Conservation (phyloP, 106 monocot genomes). For the Acorus gramineus region DNA sequence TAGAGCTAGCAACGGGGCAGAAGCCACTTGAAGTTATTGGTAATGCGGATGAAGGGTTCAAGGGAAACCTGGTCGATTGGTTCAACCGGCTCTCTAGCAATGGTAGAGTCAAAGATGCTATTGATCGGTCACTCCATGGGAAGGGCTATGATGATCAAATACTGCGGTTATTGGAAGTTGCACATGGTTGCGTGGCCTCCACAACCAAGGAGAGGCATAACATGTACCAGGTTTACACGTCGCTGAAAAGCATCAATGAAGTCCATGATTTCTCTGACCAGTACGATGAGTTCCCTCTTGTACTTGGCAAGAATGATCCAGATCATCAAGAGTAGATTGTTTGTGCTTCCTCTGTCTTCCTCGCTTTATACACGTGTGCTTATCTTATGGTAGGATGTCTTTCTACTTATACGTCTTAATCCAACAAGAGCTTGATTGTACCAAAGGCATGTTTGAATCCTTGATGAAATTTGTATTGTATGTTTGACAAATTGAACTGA, state of each 20-base stretch:
- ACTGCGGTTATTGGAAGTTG: slow-evolving; percentile 47
- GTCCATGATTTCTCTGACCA: slow-evolving; percentile 42
- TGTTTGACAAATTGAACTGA: too few relatives aligned
- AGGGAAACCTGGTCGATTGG: slow-evolving; percentile 83
- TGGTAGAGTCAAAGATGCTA: slow-evolving; percentile 31
- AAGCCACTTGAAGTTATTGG: slow-evolving; percentile 32
- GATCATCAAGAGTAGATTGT: slow-evolving; percentile 6
- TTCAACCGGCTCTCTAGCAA: slow-evolving; percentile 30
- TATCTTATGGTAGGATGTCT: too few relatives aligned
- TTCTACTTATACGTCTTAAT: too few relatives aligned
- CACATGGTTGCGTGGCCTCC: slow-evolving; percentile 38
- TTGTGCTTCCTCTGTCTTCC: too few relatives aligned
- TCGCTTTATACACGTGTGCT: too few relatives aligned
- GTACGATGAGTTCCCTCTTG: slow-evolving; percentile 70
- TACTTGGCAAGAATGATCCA: slow-evolving; percentile 40
- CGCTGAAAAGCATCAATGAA: slow-evolving; percentile 39
- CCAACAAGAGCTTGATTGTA: too few relatives aligned
- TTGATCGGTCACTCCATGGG: slow-evolving; percentile 36
- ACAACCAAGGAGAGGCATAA: slow-evolving; percentile 58
- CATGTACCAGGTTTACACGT: slow-evolving; percentile 57
- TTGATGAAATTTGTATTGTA: too few relatives aligned
- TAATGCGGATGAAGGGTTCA: slow-evolving; percentile 41
- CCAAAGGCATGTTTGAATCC: too few relatives aligned
- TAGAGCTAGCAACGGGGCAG: slow-evolving; percentile 77
- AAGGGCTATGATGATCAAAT: slow-evolving; percentile 52